These are phyloP conservation scores for Triadica sebifera DNA, from an alignment of 345 rosid genomes.

Conservation along the genomic window DNA sequence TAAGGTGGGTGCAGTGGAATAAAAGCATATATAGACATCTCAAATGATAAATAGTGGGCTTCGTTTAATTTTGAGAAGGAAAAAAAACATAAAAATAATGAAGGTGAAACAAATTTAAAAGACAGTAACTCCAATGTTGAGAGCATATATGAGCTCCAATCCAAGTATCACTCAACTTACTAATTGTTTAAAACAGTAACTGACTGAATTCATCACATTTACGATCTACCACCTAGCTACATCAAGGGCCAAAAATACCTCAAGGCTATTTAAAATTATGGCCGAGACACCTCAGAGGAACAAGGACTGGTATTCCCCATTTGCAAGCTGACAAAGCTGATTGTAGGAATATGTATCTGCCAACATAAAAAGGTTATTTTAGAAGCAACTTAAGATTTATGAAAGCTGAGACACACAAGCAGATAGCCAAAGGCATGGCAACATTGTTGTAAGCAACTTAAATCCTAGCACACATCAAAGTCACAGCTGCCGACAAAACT, in stretches of 20 bases:
- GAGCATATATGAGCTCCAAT: background rate
- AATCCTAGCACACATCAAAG: background rate
- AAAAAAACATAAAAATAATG: background rate
- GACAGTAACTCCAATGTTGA: background rate
- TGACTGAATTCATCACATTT: background rate
- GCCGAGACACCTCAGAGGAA: constrained; percentile 47
- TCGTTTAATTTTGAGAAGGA: no score
- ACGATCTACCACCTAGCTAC: constrained; percentile 10
- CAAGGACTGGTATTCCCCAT: constrained; percentile 66
- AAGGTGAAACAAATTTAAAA: background rate
- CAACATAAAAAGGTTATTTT: constrained; percentile 9
- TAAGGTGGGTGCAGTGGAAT: no score
- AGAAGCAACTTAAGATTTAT: background rate
- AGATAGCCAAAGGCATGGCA: background rate
- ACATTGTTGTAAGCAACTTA: background rate
- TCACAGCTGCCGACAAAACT: background rate
- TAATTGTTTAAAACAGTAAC: background rate
- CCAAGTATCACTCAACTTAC: background rate
- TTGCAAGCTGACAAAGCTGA: constrained; percentile 82
- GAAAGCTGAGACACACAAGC: background rate
- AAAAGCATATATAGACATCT: no score
- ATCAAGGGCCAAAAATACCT: constrained; percentile 3
- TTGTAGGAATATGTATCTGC: constrained; percentile 62
- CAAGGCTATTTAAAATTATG: background rate
- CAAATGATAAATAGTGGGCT: no score